Base-by-base conservation (phyloP, 2,329 filamentous ascomycete species). In the Pseudogymnoascus sp. region DNA sequence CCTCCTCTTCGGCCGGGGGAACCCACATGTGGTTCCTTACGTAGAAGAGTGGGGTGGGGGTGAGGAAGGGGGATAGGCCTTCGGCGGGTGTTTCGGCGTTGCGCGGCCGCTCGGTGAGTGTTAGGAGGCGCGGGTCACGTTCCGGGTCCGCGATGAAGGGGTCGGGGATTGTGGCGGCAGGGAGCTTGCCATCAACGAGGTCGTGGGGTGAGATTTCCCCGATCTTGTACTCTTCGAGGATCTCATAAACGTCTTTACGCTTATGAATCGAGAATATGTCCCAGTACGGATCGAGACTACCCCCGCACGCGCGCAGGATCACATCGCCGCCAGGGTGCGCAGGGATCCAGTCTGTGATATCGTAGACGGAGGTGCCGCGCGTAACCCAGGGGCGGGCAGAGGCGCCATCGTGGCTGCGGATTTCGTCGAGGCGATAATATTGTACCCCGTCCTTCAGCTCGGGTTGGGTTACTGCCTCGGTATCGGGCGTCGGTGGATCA, bases 231-330 rank as follows among this genome's bases (percentile, higher is more conserved):
- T 85, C 80, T n/a, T 83, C 78, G 0, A 89, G 76, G 42, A 89
- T 86, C 61, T 87, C 83, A 64, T 81, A 80, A 5, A 89, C 85
- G 65, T 89, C 83, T 44, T 83, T 78, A 16, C 81, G 79, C 71
- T 88, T 86, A 76, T 89, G 86, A 64, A 89, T 88, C 56, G 81
- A 79, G 71, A 89, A 89, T 62, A 89, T 87, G 64, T 87, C 78
- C 86, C 86, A 89, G 74, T 88, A 89, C 0, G 82, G 81, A 61
- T 89, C 86, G 60, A 89, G 82, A 62, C 81, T 82, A 38, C 82
- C 81, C 3, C 86, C 86, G 1, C 84, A 85, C 1, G 86, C 86
- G 31, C 83, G 80, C 7, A 89, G 76, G 64, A 89, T 89, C 13
- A 89, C 84, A 61, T 87, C 82, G 44, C 86, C 86, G 3, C 86